phyloP scores from a whole-genome alignment of 345 rosid species.

The Rhizophora mangle region DNA sequence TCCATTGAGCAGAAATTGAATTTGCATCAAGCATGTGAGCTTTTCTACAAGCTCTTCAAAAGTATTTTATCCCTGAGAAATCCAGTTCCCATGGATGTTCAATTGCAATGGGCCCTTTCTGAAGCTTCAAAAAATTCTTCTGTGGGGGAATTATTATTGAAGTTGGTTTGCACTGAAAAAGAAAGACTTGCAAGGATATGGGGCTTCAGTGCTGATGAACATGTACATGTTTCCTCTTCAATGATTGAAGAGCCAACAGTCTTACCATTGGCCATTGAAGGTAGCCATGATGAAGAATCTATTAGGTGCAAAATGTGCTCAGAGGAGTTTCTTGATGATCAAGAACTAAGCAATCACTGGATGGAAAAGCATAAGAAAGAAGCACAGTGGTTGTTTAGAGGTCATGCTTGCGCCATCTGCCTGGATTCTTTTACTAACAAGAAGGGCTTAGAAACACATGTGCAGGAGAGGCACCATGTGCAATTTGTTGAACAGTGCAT shows the following conservation, averaged over 20 bases:
- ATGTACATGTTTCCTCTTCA: constrained; percentile 31
- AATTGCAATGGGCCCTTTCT: constrained; percentile 89
- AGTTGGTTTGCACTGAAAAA: constrained; percentile 71
- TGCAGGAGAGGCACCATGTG: constrained; percentile 87
- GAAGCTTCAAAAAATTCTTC: constrained; percentile 73
- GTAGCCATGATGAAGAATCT: constrained; percentile 36
- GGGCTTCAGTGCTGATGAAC: constrained; percentile 58
- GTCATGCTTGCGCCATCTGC: constrained; percentile 92
- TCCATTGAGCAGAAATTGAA: constrained; percentile 61
- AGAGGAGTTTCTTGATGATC: constrained; percentile 45
- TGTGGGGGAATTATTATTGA: constrained; percentile 68
- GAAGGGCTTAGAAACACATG: constrained; percentile 72
- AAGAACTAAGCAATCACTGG: constrained; percentile 57
- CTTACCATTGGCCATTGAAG: constrained; percentile 39
- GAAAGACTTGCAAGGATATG: constrained; percentile 63
- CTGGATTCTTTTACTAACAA: constrained; percentile 82
- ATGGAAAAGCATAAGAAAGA: constrained; percentile 69
- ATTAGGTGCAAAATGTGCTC: constrained; percentile 67
- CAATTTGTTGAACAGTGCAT: constrained; percentile 90
- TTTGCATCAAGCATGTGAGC: constrained; percentile 90
- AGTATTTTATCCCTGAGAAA: constrained; percentile 85
- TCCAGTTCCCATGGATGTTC: constrained; percentile 87
- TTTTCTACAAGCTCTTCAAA: constrained; percentile 89
- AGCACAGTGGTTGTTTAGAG: constrained; percentile 74
- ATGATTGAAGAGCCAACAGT: constrained; percentile 40